Conservation (phyloP, 2,329 filamentous ascomycete species). For the Cladorrhinum sp. region DNA sequence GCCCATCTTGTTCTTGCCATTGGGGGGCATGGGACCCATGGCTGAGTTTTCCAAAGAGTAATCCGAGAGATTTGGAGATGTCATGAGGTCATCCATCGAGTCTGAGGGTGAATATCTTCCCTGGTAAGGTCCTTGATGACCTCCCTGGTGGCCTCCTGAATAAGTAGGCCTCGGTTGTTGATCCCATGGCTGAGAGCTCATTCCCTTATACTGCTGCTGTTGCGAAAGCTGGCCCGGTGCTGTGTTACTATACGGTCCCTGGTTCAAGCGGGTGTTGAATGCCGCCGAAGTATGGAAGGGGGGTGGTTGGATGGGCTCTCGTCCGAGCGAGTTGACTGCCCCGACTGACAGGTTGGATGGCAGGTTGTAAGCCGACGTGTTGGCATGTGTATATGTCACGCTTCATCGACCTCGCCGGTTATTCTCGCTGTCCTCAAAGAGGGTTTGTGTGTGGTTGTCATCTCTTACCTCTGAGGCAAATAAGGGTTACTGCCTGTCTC, state of each 20-base stretch:
- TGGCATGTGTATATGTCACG: conserved; percentile 41
- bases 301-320: conserved; percentile 37
- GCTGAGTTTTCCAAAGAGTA: conserved; percentile 54
- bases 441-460: conserved; percentile 16
- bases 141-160: not conserved
- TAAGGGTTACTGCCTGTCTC: conserved; percentile 34
- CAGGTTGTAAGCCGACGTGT: conserved; percentile 34
- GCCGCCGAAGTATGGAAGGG: conserved; percentile 39
- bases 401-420: conserved; percentile 35
- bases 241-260: conserved; percentile 30
- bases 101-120: conserved; percentile 55
- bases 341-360: conserved; percentile 34
- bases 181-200: conserved; percentile 14
- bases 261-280: conserved; percentile 43
- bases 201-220: conserved; percentile 1
- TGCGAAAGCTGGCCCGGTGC: conserved; percentile 9
- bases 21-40: conserved; percentile 39
- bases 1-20: conserved; percentile 46
- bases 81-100: conserved; percentile 57
- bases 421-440: conserved; percentile 27
- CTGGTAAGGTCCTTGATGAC: conserved; percentile 8
- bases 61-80: conserved; percentile 59
- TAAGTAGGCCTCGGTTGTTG: conserved; percentile 9
- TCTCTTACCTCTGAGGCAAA: conserved; percentile 35
- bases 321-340: conserved; percentile 37